Percentiles rank a stretch among this genome's conserved stretches.
Conservation (phyloP, 176 grass and related monocot species). For the Puccinellia tenuiflora region DNA sequence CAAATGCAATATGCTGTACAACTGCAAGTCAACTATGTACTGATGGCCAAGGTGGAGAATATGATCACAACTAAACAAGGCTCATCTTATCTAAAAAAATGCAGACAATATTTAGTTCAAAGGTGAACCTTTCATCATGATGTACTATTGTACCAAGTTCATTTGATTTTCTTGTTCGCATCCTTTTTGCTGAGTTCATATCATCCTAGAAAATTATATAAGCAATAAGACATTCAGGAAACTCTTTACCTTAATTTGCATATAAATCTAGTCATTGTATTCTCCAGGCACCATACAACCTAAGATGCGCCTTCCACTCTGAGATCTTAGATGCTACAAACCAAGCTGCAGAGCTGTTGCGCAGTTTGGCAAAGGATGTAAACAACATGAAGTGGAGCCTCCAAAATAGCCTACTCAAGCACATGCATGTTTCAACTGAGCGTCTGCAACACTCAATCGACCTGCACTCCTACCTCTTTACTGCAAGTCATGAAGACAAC, state of each 20-base stretch:
- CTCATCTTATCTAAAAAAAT: background rate
- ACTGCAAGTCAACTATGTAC: background rate
- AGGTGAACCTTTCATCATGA: background rate
- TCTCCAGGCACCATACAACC: slow-evolving; percentile 68
- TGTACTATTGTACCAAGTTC: background rate
- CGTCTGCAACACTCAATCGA: slow-evolving; percentile 66
- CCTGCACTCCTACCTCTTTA: slow-evolving; percentile 74
- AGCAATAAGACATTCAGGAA: background rate
- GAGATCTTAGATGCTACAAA: slow-evolving; percentile 79
- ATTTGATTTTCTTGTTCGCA: background rate
- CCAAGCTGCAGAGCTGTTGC: slow-evolving; percentile 61
- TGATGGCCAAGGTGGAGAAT: background rate
- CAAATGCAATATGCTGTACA: background rate
- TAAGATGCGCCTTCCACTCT: slow-evolving; percentile 61
- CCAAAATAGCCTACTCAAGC: slow-evolving; percentile 58
- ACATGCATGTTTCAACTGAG: slow-evolving; percentile 57
- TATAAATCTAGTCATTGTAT: slow-evolving; percentile 13
- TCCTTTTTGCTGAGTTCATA: slow-evolving; percentile 1
- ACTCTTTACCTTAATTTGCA: slow-evolving; percentile 7
- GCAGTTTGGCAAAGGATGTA: slow-evolving; percentile 56
- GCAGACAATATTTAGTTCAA: background rate
- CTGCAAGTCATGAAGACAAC: slow-evolving; percentile 27
- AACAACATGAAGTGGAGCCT: slow-evolving; percentile 72
- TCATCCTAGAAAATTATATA: background rate
- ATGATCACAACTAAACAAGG: background rate